Evolutionary conservation across 176 grass and related monocot species (phyloP), one percentile per base, ranked within the genome.

Genomic region (Cymbopogon citratus): DNA sequence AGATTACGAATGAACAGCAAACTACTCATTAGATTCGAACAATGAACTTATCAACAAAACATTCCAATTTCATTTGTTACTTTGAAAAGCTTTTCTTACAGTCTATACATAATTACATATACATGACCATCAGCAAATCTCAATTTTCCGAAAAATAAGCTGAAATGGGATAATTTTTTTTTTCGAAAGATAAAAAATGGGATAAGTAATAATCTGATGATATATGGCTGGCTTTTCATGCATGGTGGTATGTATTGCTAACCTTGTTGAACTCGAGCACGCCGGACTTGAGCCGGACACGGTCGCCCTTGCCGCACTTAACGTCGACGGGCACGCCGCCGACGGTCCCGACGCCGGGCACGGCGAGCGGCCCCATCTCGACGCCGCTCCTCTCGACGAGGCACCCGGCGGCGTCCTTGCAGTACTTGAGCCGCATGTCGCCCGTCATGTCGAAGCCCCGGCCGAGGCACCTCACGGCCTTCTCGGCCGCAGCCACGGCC

Each of bases 261-360:
- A 95, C 96, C 92, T 91, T 82, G 80, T 77, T 93, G 84, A 99
- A 99, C 35, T 95, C 80, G 75, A 99, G 87, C 25, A 91, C 87
- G 68, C 89, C 91, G 43, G 96, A 95, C 85, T 88, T 90, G 80
- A 87, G 81, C 18, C 96, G 92, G 84, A 90, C 86, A 41, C 92
- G 90, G 73, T 95, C 92, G 26, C 92, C 96, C 87, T 95, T 99
- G 72, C 89, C 96, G 72, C 89, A 99, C 76, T 93, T 99, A 12
- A 99, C 87, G 72, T 93, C 90, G 66, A 80, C 65, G 0, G 91
- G 80, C 28, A 99, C 87, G 76, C 74, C 93, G 67, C 24, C 71
- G 63, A 88, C 75, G 31, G 70, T 57, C 15, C 96, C 96, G 60
- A 91, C 70, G 1, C 95, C 88, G 1, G 95, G 95, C 87, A 98